A percentile compares a stretch with the other conserved stretches of the same genome.
Evolutionary conservation across 2,329 filamentous ascomycete genomes (phyloP).

Genomic region (Colletotrichum godetiae): DNA sequence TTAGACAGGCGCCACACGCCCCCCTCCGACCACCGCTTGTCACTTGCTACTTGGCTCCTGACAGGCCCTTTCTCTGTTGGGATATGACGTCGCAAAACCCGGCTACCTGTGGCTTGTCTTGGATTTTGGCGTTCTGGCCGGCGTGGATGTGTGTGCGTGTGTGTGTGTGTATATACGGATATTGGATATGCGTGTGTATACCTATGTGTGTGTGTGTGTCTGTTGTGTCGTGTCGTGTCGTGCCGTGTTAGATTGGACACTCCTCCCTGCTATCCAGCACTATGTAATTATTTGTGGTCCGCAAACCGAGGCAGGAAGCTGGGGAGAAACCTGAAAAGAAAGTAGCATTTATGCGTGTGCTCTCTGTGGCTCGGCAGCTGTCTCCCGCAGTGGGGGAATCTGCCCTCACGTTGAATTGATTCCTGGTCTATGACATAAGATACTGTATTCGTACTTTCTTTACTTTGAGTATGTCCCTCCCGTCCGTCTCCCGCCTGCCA

Average conservation of each 20-base stretch:
- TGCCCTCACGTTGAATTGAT: neutral
- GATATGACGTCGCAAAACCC: constrained; percentile 29
- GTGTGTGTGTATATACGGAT: neutral
- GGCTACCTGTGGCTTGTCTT: constrained; percentile 15
- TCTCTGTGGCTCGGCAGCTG: constrained; percentile 9
- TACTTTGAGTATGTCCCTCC: neutral
- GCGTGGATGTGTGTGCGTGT: neutral
- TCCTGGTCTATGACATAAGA: neutral
- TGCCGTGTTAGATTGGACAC: neutral
- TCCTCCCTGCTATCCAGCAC: neutral
- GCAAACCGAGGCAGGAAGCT: neutral
- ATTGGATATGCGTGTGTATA: too few relatives aligned
- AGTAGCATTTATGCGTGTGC: neutral
- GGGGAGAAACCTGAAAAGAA: neutral
- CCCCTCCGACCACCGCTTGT: constrained; percentile 19
- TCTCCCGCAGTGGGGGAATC: constrained; percentile 14
- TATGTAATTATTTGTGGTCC: neutral
- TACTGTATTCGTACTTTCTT: neutral
- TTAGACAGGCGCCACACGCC: constrained; percentile 28
- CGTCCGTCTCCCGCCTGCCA: neutral
- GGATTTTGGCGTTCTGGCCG: neutral
- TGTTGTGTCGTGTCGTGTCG: neutral
- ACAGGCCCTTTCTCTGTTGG: constrained; percentile 14
- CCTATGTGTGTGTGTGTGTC: too few relatives aligned
- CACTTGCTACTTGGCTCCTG: constrained; percentile 11